Percentiles rank a stretch among this genome's conserved stretches.
Evolutionary conservation across 768 basidiomycete species (phyloP).

Genomic region (Kwoniella dejecticola): DNA sequence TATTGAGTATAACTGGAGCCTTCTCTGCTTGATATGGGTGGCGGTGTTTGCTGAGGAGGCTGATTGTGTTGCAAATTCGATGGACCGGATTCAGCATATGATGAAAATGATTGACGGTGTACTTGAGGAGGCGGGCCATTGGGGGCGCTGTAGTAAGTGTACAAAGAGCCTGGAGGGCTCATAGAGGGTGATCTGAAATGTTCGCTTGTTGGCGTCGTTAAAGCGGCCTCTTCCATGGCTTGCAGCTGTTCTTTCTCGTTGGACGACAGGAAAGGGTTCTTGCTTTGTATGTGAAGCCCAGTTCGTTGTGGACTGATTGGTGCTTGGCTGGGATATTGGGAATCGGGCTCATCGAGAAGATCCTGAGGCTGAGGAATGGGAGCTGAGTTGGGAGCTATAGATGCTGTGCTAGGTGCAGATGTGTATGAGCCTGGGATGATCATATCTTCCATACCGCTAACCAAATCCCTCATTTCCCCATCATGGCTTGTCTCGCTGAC

Average conservation of each 20-base stretch:
- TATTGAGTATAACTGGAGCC: constrained; percentile 14
- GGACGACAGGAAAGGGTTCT: constrained; percentile 50
- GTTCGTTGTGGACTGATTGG: constrained; percentile 33
- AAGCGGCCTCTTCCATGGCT: constrained; percentile 9
- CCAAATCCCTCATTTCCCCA: constrained; percentile 6
- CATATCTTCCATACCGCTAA: constrained; percentile 16
- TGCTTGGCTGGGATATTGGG: background rate
- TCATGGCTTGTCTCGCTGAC: background rate
- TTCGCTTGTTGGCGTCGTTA: background rate
- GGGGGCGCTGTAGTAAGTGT: constrained; percentile 10
- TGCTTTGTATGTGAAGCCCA: constrained; percentile 37
- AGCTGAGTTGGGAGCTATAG: background rate
- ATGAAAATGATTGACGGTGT: background rate
- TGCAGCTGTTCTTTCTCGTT: constrained; percentile 28
- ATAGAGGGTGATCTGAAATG: constrained; percentile 5
- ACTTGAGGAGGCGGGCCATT: background rate
- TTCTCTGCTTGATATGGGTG: background rate
- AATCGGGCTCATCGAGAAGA: constrained; percentile 11
- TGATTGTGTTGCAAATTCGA: background rate
- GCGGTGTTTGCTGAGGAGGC: background rate
- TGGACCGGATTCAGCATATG: background rate
- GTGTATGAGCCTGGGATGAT: constrained; percentile 17
- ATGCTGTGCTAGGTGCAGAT: background rate
- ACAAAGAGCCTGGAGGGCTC: constrained; percentile 4
- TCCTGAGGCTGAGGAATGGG: background rate